A percentile compares a stretch with the other conserved stretches of the same genome.
Conservation (phyloP, 139 green algal genomes). For the Micromonas commoda region DNA sequence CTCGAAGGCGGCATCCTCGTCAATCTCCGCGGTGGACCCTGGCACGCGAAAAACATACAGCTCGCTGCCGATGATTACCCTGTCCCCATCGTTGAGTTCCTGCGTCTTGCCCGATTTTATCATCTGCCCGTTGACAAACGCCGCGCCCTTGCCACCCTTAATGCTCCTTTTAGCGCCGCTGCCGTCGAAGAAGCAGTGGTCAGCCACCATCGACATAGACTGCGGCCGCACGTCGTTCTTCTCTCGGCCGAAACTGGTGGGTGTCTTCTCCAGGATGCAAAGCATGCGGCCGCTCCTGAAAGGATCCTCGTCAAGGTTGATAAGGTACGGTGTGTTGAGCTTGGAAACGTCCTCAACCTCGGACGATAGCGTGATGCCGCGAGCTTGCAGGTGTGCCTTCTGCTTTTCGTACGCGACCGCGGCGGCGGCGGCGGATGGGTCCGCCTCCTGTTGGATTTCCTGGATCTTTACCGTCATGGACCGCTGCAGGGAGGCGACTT, state of each 20-base stretch:
- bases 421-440: background rate
- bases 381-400: background rate
- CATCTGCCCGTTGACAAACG: background rate
- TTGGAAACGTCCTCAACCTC: background rate
- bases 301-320: background rate
- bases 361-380: background rate
- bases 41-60: background rate
- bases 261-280: background rate
- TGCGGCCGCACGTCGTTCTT: background rate
- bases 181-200: background rate
- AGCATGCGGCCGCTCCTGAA: background rate
- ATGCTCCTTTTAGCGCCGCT: background rate
- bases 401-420: background rate
- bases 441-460: background rate
- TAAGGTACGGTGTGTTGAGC: background rate
- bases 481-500: background rate
- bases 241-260: background rate
- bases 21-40: background rate
- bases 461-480: background rate
- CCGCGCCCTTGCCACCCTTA: background rate
- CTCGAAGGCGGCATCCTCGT: background rate
- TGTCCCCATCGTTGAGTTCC: background rate
- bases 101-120: background rate
- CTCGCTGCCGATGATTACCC: background rate
- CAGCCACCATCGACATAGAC: background rate